Conservation (phyloP, 2,329 filamentous ascomycete genomes). For the Coniochaeta sp. region DNA sequence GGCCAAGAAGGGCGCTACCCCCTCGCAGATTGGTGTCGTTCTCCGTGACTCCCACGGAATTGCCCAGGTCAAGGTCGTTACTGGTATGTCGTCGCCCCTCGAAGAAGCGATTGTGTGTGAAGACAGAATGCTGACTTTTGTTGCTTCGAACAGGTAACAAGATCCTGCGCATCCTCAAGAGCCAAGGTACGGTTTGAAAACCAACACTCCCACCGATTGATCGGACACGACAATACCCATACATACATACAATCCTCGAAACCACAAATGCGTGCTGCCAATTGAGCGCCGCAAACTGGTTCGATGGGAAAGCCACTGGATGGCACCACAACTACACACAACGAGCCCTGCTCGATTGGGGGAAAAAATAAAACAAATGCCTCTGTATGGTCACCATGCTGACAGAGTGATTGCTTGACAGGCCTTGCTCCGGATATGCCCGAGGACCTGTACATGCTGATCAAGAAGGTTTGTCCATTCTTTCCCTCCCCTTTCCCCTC, state of each 20-base stretch:
- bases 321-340: conserved; percentile 5
- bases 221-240: conserved; percentile 16
- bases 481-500: background rate
- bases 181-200: conserved; percentile 71
- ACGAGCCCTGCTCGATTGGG: too few species aligned
- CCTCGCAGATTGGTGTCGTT: conserved; percentile 97
- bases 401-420: conserved; percentile 85
- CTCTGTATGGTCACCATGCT: conserved; percentile 84
- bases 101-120: background rate
- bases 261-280: conserved; percentile 5
- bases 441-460: conserved; percentile 99
- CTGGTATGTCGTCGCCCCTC: conserved; percentile 61
- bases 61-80: conserved; percentile 95
- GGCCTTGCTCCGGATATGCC: conserved; percentile 98
- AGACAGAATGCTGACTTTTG: background rate
- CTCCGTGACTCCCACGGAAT: conserved; percentile 97
- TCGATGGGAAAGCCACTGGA: background rate
- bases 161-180: conserved; percentile 98
- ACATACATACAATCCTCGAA: conserved; percentile 6
- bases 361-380: too few species aligned
- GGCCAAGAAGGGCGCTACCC: conserved; percentile 96
- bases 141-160: conserved; percentile 74
- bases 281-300: background rate
- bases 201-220: conserved; percentile 14
- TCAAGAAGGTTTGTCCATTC: conserved; percentile 77